Conservation (phyloP, 2,329 filamentous ascomycete species). For the Diaporthe helianthi region DNA sequence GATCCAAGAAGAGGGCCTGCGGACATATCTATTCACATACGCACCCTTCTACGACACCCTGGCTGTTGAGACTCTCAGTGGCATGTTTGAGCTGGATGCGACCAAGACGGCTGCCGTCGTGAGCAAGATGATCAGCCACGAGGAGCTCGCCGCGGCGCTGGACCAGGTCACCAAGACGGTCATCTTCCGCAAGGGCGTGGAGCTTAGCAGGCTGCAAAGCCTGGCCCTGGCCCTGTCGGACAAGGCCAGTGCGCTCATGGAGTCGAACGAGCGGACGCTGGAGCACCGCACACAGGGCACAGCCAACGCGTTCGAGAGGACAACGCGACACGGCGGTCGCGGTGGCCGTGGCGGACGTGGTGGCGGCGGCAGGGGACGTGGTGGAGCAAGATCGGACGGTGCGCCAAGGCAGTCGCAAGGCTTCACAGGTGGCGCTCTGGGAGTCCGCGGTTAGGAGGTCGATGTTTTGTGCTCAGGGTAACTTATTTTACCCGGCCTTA, state of each 20-base stretch:
- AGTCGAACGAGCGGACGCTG: slow-evolving; percentile 95
- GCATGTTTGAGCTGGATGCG: slow-evolving; percentile 93
- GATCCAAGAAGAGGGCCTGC: slow-evolving; percentile 97
- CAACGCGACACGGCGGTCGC: slow-evolving; percentile 72
- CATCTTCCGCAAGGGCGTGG: slow-evolving; percentile 99
- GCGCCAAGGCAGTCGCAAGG: slow-evolving; percentile 74
- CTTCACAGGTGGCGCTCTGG: slow-evolving; percentile 82
- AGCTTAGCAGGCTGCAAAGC: slow-evolving; percentile 94
- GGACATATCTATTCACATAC: slow-evolving; percentile 99
- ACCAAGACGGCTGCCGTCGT: slow-evolving; percentile 94
- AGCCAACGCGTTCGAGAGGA: slow-evolving; percentile 84
- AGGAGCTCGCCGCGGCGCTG: slow-evolving; percentile 93
- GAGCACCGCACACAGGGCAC: slow-evolving; percentile 97
- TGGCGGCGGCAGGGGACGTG: slow-evolving; percentile 64
- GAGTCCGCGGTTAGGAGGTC: slow-evolving; percentile 63
- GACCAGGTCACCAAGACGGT: slow-evolving; percentile 98
- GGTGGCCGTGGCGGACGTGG: slow-evolving; percentile 75
- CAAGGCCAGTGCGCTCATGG: slow-evolving; percentile 95
- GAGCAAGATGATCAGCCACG: slow-evolving; percentile 99
- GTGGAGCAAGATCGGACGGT: slow-evolving; percentile 65
- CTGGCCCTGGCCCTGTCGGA: slow-evolving; percentile 92
- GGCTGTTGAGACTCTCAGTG: slow-evolving; percentile 80
- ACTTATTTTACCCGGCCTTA: slow-evolving; percentile 32
- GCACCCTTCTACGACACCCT: slow-evolving; percentile 99
- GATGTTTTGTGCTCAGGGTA: slow-evolving; percentile 24